Base-by-base conservation (phyloP, 768 basidiomycete species). In the Psilocybe tampanensis region DNA sequence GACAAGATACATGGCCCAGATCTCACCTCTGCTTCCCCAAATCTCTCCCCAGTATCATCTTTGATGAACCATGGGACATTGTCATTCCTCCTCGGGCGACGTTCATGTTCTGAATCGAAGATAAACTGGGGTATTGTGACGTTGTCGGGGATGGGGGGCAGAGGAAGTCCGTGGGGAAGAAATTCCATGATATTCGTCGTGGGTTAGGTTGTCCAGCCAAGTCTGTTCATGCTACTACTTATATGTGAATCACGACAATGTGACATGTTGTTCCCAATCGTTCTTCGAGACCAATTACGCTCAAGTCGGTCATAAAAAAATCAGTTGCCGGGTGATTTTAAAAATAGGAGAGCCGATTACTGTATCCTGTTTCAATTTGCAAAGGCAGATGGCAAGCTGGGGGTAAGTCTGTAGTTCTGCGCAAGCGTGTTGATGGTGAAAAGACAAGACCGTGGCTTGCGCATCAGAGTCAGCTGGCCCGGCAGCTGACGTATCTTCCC, bases 41-140 rank as follows among this genome's bases (percentile, higher is more conserved):
- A 54, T 43, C 62, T 64, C 47, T 70, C 72, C 8, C 81, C 83
- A 0, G 80, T 77, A 3, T 68, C 72, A 58, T 84, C 82, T 29
- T 84, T 80, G 45, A 85, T 76, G 32, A 86, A 63, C 74, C 80
- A 82, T 11, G 79, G 75, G 29, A 61, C 71, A 19, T 61, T 60
- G 21, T 60, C 52, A 17, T 52, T 66, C 56, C 74, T 72, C 24
- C 62, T 60, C 6, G 80, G 81, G 41, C 80, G 70, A 26, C 63
- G 68, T n/a, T 74, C 67, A 58, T 83, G 80, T 26, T 67, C 60
- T 32, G 60, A 65, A 60, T 82, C 80, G 50, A 85, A 79, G 26
- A 81, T 71, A 65, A 84, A 84, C 64, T 85, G 83, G 4, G 80
- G 76, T 36, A 83, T 65, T 2, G 81, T 81, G 36, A 83, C 61